Evolutionary conservation across 352 stramenopile genomes (phyloP).

Genomic region (Pythium folliculosum): DNA sequence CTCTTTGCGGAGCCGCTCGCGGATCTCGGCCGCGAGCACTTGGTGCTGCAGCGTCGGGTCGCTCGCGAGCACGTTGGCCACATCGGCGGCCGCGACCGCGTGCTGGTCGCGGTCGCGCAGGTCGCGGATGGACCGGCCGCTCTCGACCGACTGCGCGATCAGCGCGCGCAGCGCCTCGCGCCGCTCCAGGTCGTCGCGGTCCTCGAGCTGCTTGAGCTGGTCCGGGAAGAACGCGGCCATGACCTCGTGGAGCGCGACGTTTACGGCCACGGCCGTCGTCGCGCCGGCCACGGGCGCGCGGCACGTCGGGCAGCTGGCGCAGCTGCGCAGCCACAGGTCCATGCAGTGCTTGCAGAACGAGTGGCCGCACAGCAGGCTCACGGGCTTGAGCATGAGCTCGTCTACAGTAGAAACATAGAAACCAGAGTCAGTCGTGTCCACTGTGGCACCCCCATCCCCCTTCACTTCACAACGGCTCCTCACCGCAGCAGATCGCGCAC

Average conservation of each 20-base stretch:
- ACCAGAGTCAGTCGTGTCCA: background rate
- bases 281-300: conserved; percentile 28
- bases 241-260: conserved; percentile 41
- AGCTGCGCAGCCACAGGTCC: conserved; percentile 44
- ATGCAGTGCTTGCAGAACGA: conserved; percentile 52
- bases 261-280: conserved; percentile 23
- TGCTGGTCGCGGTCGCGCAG: conserved; percentile 15
- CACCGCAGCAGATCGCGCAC: conserved; percentile 48
- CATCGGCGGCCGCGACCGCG: conserved; percentile 25
- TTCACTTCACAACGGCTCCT: background rate
- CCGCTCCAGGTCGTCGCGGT: conserved; percentile 33
- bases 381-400: conserved; percentile 50
- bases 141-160: conserved; percentile 27
- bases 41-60: conserved; percentile 43
- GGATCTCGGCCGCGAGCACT: conserved; percentile 41
- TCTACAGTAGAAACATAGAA: conserved; percentile 21
- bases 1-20: conserved; percentile 47
- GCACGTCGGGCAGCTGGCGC: conserved; percentile 42
- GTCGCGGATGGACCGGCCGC: background rate
- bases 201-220: conserved; percentile 34
- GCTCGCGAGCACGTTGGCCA: conserved; percentile 36
- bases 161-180: conserved; percentile 33
- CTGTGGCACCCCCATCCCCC: background rate
- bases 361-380: conserved; percentile 43
- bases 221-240: conserved; percentile 34